A percentile compares a stretch with the other conserved stretches of the same genome.
phyloP scores from a whole-genome alignment of 2,329 filamentous ascomycete species.

The Cercospora sp. region DNA sequence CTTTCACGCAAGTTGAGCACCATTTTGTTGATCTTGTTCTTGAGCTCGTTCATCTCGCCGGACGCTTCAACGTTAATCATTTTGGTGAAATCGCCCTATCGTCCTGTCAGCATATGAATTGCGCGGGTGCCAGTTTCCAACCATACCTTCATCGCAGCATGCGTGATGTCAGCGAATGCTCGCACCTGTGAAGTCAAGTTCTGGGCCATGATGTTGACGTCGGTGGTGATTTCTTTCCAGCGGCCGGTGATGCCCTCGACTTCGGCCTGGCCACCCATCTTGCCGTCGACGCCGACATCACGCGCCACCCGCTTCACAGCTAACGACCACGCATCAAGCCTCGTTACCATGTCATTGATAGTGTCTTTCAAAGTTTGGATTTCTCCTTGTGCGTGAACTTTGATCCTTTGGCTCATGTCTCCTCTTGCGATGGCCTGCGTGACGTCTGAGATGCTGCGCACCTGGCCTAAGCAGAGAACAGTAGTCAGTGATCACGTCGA shows the following conservation, averaged over 20 bases:
- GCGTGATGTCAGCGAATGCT: constrained; percentile 98
- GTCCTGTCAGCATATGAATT: neutral
- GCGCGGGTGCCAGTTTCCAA: neutral
- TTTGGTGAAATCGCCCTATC: constrained; percentile 86
- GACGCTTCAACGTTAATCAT: constrained; percentile 95
- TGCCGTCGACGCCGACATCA: constrained; percentile 95
- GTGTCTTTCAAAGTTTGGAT: constrained; percentile 92
- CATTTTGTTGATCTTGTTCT: constrained; percentile 99
- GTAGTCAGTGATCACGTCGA: neutral
- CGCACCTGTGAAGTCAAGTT: constrained; percentile 93
- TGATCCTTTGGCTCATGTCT: constrained; percentile 93
- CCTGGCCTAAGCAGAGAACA: constrained; percentile 50
- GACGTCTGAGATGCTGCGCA: constrained; percentile 88
- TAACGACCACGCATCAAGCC: constrained; percentile 91
- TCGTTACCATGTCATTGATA: constrained; percentile 98
- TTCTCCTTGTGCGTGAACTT: constrained; percentile 92
- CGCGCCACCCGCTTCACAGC: constrained; percentile 94
- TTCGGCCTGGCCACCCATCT: constrained; percentile 97
- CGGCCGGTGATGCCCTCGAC: constrained; percentile 88
- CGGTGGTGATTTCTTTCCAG: constrained; percentile 98
- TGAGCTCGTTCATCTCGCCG: constrained; percentile 98
- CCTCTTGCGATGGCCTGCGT: constrained; percentile 94
- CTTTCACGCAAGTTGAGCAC: constrained; percentile 92
- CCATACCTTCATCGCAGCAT: constrained; percentile 75
- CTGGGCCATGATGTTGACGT: constrained; percentile 87